Conservation (phyloP, 139 green algal species). For the Asterochloris sp. region DNA sequence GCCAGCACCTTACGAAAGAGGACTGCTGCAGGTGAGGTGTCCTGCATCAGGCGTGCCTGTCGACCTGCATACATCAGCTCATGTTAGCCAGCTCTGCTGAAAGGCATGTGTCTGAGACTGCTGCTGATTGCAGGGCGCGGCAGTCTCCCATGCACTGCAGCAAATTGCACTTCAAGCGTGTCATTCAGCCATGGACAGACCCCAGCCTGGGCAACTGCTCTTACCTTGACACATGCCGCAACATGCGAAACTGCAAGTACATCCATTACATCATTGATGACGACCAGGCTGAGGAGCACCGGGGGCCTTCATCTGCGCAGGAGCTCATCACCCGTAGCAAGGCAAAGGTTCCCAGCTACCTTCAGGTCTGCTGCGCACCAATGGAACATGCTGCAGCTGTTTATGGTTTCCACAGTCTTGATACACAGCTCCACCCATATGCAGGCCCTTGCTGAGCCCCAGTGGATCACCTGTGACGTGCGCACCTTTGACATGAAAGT, state of each 20-base stretch:
- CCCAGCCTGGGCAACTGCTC: slow-evolving; percentile 75
- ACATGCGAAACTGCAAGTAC: slow-evolving; percentile 65
- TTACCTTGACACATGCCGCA: slow-evolving; percentile 81
- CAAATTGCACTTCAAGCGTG: slow-evolving; percentile 52
- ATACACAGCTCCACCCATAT: not conserved
- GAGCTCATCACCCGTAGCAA: too few relatives aligned
- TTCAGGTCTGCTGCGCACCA: not conserved
- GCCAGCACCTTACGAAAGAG: slow-evolving; percentile 73
- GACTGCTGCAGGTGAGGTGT: slow-evolving; percentile 51
- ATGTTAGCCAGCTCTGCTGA: too few relatives aligned
- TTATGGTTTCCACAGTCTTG: not conserved
- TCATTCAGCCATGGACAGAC: slow-evolving; percentile 74
- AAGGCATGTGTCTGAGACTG: not conserved
- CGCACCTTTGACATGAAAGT: slow-evolving; percentile 75
- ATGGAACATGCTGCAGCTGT: not conserved
- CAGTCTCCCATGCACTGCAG: slow-evolving; percentile 26
- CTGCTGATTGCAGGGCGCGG: slow-evolving; percentile 16
- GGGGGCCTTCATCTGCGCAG: too few relatives aligned
- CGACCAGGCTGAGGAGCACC: not conserved
- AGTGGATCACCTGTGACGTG: slow-evolving; percentile 85
- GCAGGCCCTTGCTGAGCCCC: slow-evolving; percentile 56
- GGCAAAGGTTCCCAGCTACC: too few relatives aligned
- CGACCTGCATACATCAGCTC: not conserved
- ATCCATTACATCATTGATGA: slow-evolving; percentile 79
- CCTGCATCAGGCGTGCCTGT: not conserved